Evolutionary conservation across 75 land plant genomes (phyloP), one percentile per base, ranked within the genome.

Genomic region (Adiantum capillusveneris): DNA sequence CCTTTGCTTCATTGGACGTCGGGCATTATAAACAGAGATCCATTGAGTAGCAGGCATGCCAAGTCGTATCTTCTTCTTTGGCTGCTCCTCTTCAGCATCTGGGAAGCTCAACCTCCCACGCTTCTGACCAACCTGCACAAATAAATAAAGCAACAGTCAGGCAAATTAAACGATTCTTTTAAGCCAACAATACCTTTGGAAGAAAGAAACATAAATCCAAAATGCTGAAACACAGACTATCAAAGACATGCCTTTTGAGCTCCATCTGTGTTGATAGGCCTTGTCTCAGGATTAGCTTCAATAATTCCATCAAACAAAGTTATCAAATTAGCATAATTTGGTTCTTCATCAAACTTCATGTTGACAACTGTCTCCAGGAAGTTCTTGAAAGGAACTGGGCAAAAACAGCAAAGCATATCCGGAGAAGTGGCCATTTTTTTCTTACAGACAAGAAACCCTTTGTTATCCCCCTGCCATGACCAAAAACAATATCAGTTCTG

Each of bases 1-100:
- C 98, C 98, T 85, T 63, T 93, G 98, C 44, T 93, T 88, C 98
- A 93, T 88, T 3, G 95, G 87, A 5, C 49, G 78, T 0, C 90
- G 80, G 2, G 90, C 98, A 79, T 83, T 88, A 65, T 88, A 93
- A 53, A 93, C 80, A 53, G 90, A 80, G 53, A 93, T 88, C 98
- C 98, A 93, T 75, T 88, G 98, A 0, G 90, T 93, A 19, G 98
- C 95, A 70, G 98, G 95, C 74, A 83, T 79, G 36, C 98, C 98
- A 6, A 80, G 39, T 1, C 98, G 90, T 27, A 88, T 77, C 74
- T 85, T 88, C 83, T 93, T 93, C 64, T 69, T 85, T 3, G 85
- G 84, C 60, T 85, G 95, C 18, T 79, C 89, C 56, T 93, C 98
- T 42, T 92, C 89, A 44, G 81, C 95, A 52, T 81, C 90, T 24